These are phyloP conservation scores for Aureobasidium sp. DNA, from an alignment of 2,329 filamentous ascomycete genomes.

Conservation along the genomic window DNA sequence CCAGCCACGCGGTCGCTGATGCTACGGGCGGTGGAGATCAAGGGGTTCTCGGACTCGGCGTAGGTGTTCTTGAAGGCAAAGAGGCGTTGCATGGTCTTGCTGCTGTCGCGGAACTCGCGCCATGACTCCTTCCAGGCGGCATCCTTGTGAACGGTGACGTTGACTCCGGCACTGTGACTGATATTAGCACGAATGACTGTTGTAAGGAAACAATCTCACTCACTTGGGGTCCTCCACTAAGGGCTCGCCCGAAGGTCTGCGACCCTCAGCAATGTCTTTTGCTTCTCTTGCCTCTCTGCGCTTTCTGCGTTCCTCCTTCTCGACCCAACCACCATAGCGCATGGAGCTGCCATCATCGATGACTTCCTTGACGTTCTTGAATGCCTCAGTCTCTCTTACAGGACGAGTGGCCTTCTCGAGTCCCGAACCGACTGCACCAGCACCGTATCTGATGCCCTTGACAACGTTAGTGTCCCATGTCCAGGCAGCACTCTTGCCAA, in stretches of 20 bases:
- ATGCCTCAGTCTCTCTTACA: constrained; percentile 88
- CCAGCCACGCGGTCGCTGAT: constrained; percentile 89
- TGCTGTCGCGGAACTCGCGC: constrained; percentile 87
- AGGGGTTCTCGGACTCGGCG: constrained; percentile 93
- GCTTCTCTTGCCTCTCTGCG: constrained; percentile 64
- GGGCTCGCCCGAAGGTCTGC: constrained; percentile 45
- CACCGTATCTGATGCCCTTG: constrained; percentile 81
- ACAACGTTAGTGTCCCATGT: constrained; percentile 95
- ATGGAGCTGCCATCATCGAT: constrained; percentile 97
- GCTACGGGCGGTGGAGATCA: constrained; percentile 85
- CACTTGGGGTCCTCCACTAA: constrained; percentile 82
- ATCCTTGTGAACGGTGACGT: constrained; percentile 93
- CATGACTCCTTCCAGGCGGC: constrained; percentile 98
- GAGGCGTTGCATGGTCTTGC: constrained; percentile 76
- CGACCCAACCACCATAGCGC: constrained; percentile 90
- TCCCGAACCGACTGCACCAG: constrained; percentile 74
- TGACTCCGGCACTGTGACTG: constrained; percentile 70
- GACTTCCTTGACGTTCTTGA: constrained; percentile 84
- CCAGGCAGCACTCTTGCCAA: constrained; percentile 88
- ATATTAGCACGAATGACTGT: constrained; percentile 24
- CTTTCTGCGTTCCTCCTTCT: constrained; percentile 86
- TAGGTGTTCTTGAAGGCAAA: constrained; percentile 82
- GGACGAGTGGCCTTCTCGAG: constrained; percentile 93
- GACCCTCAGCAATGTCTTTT: constrained; percentile 44
- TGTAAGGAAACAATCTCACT: constrained; percentile 32